Base-by-base conservation (phyloP, 2,329 filamentous ascomycete species). In the Pestalotiopsis fici region DNA sequence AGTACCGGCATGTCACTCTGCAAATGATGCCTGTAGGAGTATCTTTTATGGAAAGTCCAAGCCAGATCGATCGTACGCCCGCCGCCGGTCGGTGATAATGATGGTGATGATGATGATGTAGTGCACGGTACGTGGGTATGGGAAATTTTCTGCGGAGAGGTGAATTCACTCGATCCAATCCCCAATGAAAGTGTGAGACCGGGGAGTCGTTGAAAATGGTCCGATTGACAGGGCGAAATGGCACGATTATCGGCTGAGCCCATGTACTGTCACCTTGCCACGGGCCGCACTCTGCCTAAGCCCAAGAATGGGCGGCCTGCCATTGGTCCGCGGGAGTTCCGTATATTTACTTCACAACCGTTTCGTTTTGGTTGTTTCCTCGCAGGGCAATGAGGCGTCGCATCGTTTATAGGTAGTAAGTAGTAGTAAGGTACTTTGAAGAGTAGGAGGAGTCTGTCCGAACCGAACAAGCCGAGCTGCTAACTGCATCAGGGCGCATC, bases 241-340 rank as follows among this genome's bases (percentile, higher is more conserved):
- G 59, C 18, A 62, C 59, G 31, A 62, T 47, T 25, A 47, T 62
- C 59, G 59, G 21, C 59, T 31, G 59, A 62, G 59, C 31, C 59
- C n/a, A 23, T 23, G 59, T 28, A 47, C 59, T 50, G 59, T 50
- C 59, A 47, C 35, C 23, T 50, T 31, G n/a, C 59, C 59, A 62
- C 59, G 59, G 59, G 59, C 59, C 59, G 59, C 59, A 31, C 57
- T 31, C 57, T 31, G 57, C 57, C 57, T 59, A 59, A 59, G 57
- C 57, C 27, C 57, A 12, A 18, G 18, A 37, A 21, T 31, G 43
- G n/a, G 43, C 18, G 15, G 9, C 6, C 2, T 50, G 18, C 21
- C 7, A 50, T 50, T 50, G 43, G 43, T 50, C 2, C 43, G 43
- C 43, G 18, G 43, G 43, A 9, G 43, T 50, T 50, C 43, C 43